Evolutionary conservation across 441 rosid species (phyloP).

Genomic region (California macrophylla): DNA sequence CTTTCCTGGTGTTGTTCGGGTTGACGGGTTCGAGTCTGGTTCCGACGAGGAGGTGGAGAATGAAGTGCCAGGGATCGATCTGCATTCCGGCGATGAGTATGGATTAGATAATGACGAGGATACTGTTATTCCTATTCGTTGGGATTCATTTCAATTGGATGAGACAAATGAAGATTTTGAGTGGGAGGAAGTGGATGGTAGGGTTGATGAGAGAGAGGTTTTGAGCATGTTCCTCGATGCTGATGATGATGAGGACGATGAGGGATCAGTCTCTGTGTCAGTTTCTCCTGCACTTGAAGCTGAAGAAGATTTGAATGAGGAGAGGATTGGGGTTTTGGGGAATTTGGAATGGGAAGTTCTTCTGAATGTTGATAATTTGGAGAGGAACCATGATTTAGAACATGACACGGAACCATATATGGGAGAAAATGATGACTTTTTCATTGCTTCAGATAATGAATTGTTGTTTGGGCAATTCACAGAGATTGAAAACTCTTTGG

Average conservation of each 20-base stretch:
- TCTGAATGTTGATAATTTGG: conserved; percentile 50
- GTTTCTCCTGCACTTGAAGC: conserved; percentile 38
- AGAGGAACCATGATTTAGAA: conserved; percentile 34
- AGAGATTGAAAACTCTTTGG: conserved; percentile 38
- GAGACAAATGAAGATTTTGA: conserved; percentile 65
- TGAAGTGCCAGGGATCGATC: conserved; percentile 25
- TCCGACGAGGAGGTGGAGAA: conserved; percentile 36
- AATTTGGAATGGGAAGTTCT: conserved; percentile 72
- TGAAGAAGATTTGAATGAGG: conserved; percentile 37
- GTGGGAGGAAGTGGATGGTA: conserved; percentile 83
- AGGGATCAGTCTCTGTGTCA: conserved; percentile 38
- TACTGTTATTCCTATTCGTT: conserved; percentile 37
- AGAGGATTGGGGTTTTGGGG: conserved; percentile 36
- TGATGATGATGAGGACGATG: conserved; percentile 33
- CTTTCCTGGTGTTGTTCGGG: conserved; percentile 19
- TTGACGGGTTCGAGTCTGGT: conserved; percentile 41
- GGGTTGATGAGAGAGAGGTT: conserved; percentile 58
- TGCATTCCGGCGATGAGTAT: conserved; percentile 44
- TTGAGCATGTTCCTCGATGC: conserved; percentile 39
- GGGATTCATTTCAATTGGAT: conserved; percentile 65
- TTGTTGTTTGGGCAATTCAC: conserved; percentile 59
- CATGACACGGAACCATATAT: conserved; percentile 34
- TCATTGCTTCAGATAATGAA: conserved; percentile 51
- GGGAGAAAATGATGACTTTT: conserved; percentile 43
- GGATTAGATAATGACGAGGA: conserved; percentile 14